Conservation (phyloP, 2,329 filamentous ascomycete genomes). For the Trichoderma oligosporum region DNA sequence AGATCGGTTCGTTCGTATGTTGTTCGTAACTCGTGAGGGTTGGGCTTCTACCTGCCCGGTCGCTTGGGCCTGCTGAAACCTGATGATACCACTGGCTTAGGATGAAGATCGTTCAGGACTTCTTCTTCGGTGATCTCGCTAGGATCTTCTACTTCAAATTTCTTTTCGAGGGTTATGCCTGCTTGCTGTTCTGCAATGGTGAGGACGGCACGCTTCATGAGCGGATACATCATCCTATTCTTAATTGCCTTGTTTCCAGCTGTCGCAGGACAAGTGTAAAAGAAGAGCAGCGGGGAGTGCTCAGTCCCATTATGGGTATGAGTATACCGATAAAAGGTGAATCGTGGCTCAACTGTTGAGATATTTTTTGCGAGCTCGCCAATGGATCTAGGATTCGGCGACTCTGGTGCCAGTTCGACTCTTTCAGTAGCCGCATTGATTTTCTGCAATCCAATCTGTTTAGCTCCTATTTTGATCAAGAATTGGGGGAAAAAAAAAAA, state of each 20-base stretch:
- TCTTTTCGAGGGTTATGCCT: constrained; percentile 65
- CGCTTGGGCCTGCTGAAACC: constrained; percentile 76
- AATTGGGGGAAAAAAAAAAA: background rate
- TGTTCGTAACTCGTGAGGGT: constrained; percentile 9
- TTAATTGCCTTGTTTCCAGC: constrained; percentile 67
- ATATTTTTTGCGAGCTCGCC: constrained; percentile 57
- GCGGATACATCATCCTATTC: constrained; percentile 79
- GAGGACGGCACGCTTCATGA: constrained; percentile 65
- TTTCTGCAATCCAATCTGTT: constrained; percentile 45
- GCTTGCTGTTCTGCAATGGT: constrained; percentile 62
- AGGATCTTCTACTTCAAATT: constrained; percentile 64
- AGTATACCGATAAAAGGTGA: constrained; percentile 70
- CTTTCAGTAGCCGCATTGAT: constrained; percentile 68
- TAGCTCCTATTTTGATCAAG: background rate
- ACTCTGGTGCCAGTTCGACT: constrained; percentile 59
- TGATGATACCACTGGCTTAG: constrained; percentile 61
- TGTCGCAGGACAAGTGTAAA: constrained; percentile 74
- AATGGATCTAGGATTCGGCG: constrained; percentile 52
- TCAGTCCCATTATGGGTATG: constrained; percentile 53
- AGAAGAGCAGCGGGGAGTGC: constrained; percentile 65
- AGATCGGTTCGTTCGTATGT: constrained; percentile 17
- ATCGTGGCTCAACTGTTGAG: constrained; percentile 66
- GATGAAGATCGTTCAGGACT: constrained; percentile 65
- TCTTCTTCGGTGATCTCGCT: constrained; percentile 65
- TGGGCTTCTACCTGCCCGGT: constrained; percentile 56